Conservation (phyloP, 495 filamentous ascomycete species). For the Talaromyces trachyspermus region DNA sequence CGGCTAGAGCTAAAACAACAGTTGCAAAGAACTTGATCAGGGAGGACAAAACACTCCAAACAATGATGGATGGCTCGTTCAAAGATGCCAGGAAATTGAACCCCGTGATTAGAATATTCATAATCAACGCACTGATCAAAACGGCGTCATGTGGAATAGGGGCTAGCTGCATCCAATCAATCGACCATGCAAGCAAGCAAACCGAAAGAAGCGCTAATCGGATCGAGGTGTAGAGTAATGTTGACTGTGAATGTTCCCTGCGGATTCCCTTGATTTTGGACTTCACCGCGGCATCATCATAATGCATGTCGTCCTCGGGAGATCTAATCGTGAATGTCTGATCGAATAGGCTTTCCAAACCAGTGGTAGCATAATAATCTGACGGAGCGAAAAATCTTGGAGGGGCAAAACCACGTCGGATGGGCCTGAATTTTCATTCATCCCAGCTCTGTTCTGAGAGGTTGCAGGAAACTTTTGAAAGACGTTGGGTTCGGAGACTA, state of each 20-base stretch:
- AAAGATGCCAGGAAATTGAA: constrained; percentile 2
- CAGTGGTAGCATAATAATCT: constrained; percentile 37
- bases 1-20: not conserved
- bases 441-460: not conserved
- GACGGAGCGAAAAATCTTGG: constrained; percentile 45
- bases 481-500: constrained; percentile 30
- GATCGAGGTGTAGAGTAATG: not conserved
- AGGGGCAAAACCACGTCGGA: constrained; percentile 34
- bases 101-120: constrained; percentile 5
- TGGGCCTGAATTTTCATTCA: constrained; percentile 3
- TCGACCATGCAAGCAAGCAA: not conserved
- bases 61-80: not conserved
- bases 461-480: constrained; percentile 24
- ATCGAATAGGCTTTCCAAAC: constrained; percentile 41
- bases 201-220: not conserved
- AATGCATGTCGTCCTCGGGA: constrained; percentile 28
- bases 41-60: constrained; percentile 1
- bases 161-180: constrained; percentile 1
- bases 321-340: constrained; percentile 35
- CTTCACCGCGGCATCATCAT: not conserved
- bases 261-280: not conserved
- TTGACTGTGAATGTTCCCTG: not conserved
- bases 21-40: constrained; percentile 1
- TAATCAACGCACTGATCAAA: not conserved
- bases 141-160: not conserved